Conservation (phyloP, 805 yeast species). For the Wickerhamomyces silvicola region DNA sequence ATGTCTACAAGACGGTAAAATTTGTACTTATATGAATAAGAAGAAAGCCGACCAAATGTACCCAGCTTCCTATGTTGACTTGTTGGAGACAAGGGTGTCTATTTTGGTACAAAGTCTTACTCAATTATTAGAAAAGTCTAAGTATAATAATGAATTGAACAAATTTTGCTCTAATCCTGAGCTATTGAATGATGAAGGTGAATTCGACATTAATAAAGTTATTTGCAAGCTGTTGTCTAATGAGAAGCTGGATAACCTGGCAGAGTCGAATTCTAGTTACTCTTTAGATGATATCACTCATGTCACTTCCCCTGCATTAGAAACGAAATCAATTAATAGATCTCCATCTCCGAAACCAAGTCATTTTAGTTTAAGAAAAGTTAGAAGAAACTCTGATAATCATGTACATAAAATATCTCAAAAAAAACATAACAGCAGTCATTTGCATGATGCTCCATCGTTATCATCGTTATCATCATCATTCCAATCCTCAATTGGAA, state of each 20-base stretch:
- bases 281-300: constrained; percentile 19
- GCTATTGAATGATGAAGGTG: constrained; percentile 14
- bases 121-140: constrained; percentile 17
- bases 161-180: constrained; percentile 14
- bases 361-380: constrained; percentile 5
- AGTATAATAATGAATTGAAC: constrained; percentile 6
- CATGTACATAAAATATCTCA: constrained; percentile 15
- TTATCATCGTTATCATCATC: constrained; percentile 9
- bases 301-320: constrained; percentile 7
- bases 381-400: constrained; percentile 11
- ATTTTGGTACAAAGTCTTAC: constrained; percentile 37
- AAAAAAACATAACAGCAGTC: not conserved
- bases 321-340: constrained; percentile 1
- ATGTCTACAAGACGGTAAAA: constrained; percentile 47
- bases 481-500: constrained; percentile 10
- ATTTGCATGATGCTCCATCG: not conserved
- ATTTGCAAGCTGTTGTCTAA: constrained; percentile 15
- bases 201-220: constrained; percentile 22
- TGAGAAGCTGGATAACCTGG: constrained; percentile 20
- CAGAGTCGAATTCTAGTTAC: constrained; percentile 17
- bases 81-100: constrained; percentile 43
- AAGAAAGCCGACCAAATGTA: constrained; percentile 40
- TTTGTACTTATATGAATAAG: constrained; percentile 51
- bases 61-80: constrained; percentile 41
- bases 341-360: constrained; percentile 2